Base-by-base conservation (phyloP, 495 filamentous ascomycete genomes). In the Aspergillus cavernicola region DNA sequence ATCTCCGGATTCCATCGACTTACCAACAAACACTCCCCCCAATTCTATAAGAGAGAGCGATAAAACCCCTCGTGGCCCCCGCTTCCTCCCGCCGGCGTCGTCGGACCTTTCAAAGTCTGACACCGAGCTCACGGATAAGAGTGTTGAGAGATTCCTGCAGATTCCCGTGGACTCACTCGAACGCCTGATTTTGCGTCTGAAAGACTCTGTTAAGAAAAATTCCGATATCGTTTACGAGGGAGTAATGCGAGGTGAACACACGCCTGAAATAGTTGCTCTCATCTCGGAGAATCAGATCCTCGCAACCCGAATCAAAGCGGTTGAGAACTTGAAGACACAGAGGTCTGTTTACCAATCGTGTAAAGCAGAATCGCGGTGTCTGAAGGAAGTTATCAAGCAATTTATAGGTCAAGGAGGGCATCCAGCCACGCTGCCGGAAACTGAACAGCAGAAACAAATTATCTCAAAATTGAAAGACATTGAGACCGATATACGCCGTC, bases 181-280 rank as follows among this genome's bases (percentile, higher is more conserved):
- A 2, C 39, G 49, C 16, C 44, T 56, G 16, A 61, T 70, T 22
- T 26, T 55, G 13, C 50, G 57, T 16, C 46, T 72, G 13, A 63
- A 64, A 39, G 37, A 61, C 15, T 69, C 60, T 1, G 49, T 70
- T 10, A 59, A 65, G 42, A 67, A 59, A 23, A 75, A 77, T 36
- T 66, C 74, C 0, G 66, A 67, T 35, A 55, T 71, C 41, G 65
- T 74, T 10, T 74, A 72, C 39, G 54, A 73, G 41, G 61, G 67
- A 39, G 67, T 66, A 29, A 73, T 77, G 70, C 64, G 66, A 51
- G 71, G 72, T n/a, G 62, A 62, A 53, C 59, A 60, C 12, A 65
- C 67, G 2, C 67, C 66, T 4, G 68, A 71, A 33, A 2, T 47
- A 3, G 6, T 8, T 7, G 16, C 43, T 16, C 36, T 77, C 29